A percentile compares a stretch with the other conserved stretches of the same genome.
phyloP scores from a whole-genome alignment of 2,329 filamentous ascomycete genomes.

The Sphaerulina musiva region DNA sequence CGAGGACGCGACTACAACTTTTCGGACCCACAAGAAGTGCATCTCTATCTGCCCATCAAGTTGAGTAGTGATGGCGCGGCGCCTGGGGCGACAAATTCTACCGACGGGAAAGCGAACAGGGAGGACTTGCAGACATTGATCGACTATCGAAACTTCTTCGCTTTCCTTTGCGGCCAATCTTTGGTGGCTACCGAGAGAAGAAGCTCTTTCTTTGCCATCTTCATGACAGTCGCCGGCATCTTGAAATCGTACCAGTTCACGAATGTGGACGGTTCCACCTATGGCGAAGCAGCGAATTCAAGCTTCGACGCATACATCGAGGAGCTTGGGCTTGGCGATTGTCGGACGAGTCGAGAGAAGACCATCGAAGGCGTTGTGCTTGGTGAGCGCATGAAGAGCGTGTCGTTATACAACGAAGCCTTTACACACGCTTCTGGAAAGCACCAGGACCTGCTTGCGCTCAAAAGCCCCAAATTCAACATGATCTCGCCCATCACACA shows the following conservation, averaged over 20 bases:
- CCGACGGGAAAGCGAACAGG: slow-evolving; percentile 30
- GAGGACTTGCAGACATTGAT: slow-evolving; percentile 52
- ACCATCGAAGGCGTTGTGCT: slow-evolving; percentile 84
- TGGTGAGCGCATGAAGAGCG: slow-evolving; percentile 76
- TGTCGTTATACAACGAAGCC: slow-evolving; percentile 78
- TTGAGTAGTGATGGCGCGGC: slow-evolving; percentile 45
- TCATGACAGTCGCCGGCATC: slow-evolving; percentile 54
- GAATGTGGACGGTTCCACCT: slow-evolving; percentile 58
- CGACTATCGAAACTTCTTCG: slow-evolving; percentile 57
- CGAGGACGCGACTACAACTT: slow-evolving; percentile 44
- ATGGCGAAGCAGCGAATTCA: slow-evolving; percentile 54
- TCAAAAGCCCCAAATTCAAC: slow-evolving; percentile 62
- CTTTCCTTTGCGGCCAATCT: slow-evolving; percentile 57
- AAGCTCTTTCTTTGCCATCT: slow-evolving; percentile 53
- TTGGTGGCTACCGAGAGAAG: slow-evolving; percentile 53
- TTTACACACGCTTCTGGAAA: slow-evolving; percentile 89
- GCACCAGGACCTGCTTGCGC: slow-evolving; percentile 63
- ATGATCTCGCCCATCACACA: slow-evolving; percentile 65
- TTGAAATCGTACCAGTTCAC: slow-evolving; percentile 54
- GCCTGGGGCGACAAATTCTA: slow-evolving; percentile 20
- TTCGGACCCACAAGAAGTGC: slow-evolving; percentile 46
- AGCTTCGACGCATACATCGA: slow-evolving; percentile 72
- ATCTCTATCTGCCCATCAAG: slow-evolving; percentile 54
- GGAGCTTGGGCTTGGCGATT: slow-evolving; percentile 69
- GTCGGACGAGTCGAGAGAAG: slow-evolving; percentile 75